Base-by-base conservation (phyloP, 2,329 filamentous ascomycete species). In the Arthrobotrys sphaeroides region DNA sequence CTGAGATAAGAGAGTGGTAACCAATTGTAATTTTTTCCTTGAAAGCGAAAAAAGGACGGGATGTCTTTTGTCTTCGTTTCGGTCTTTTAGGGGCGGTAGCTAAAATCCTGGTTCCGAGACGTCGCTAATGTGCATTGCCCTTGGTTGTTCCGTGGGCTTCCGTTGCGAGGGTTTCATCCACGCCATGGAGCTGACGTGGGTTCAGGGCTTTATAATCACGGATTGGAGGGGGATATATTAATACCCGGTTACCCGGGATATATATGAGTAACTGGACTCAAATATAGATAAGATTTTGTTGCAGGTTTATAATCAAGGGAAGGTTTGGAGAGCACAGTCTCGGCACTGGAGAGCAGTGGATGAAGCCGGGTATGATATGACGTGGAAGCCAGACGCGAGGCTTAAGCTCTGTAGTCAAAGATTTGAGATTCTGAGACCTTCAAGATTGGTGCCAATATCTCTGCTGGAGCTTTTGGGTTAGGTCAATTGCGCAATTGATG, bases 101-200 rank as follows among this genome's bases (percentile, higher is more conserved):
- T 55, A 55, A 55, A 24, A 55, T 36, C 51, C 51, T 38, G 31
- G 51, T 24, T 55, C 9, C 33, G 47, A 53, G 47, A 53, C 26
- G 26, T 55, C 51, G 51, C 51, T 55, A 55, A 55, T 38, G 31
- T 55, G 31, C 51, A n/a, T n/a, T n/a, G n/a, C n/a, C n/a, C 16
- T 38, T 55, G 13, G 18, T 24, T 55, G n/a, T 38, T 38, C 51
- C 51, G 51, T 55, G 31, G 31, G 51, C 20, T 55, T 55, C 51
- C 51, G 51, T 55, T 10, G 28, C 28, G 31, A 36, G 16, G 49
- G 51, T 55, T 55, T 55, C 51, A 55, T 55, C 31, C 51, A 55
- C 51, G 51, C 51, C 51, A 55, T 38, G 31, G 28, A 55, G 51
- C 51, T 55, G 51, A 55, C 51, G 51, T 55, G 51, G 51, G 51